Base-by-base conservation (phyloP, 225 moss, liverwort and hornwort species). In the Sphagnum tenellum region DNA sequence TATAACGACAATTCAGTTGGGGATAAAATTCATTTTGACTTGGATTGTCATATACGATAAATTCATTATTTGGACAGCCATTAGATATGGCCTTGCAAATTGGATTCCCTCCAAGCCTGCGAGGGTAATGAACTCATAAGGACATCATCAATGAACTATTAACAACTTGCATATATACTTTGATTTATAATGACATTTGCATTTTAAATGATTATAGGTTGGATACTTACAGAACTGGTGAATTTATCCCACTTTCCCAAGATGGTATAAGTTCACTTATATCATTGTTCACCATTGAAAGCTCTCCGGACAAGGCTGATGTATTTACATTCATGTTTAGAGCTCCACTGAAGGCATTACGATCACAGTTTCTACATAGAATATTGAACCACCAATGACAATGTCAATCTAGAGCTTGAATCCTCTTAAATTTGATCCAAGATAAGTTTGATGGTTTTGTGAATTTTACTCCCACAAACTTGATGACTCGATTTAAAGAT, bases 41-140 rank as follows among this genome's bases (percentile, higher is more conserved):
- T 29, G 29, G 29, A 1, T 29, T 29, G 29, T 29, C 29, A 29
- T 29, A 29, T 29, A 29, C 29, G 29, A 29, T 29, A 29, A 29
- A 29, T 29, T 29, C 29, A 29, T 29, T 29, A 29, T 29, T 29
- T 29, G 29, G 29, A 29, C 29, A 29, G 29, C 29, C 29, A 29
- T 29, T 29, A 29, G 29, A 29, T 29, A 29, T 29, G 29, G 29
- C 0, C 29, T 29, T n/a, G 12, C 59, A 59, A 14, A 12, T n/a
- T 14, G 59, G 59, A 14, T 59, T 59, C 59, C 59, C 59, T 59
- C 59, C 59, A 59, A 59, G 59, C 59, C 59, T 59, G 59, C 2
- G 13, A 59, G 44, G 44, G 44, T 0, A 29, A 29, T 29, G 29
- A 29, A 29, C 29, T 1, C 29, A 29, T 29, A 29, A 29, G 29